These are phyloP conservation scores for Botrytis aclada DNA, from an alignment of 2,329 filamentous ascomycete species.

Conservation along the genomic window DNA sequence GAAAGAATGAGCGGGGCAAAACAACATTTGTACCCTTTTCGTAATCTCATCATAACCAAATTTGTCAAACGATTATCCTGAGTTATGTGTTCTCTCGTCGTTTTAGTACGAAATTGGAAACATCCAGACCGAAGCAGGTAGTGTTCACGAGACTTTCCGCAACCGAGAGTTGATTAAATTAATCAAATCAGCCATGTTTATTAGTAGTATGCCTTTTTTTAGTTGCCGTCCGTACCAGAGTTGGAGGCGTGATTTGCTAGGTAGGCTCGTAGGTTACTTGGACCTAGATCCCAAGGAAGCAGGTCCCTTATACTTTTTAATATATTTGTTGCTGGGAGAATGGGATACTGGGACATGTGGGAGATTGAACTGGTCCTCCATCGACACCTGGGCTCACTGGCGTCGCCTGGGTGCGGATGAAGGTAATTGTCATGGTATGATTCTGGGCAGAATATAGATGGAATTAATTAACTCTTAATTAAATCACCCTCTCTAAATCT, in stretches of 20 bases:
- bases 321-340: slow-evolving; percentile 1
- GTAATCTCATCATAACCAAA: neutral
- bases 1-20: slow-evolving; percentile 1
- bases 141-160: slow-evolving; percentile 6
- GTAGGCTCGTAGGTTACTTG: neutral
- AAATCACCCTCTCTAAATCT: neutral
- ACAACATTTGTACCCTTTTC: neutral
- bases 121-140: neutral
- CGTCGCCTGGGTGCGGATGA: neutral
- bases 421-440: slow-evolving; percentile 1
- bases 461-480: slow-evolving; percentile 2
- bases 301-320: neutral
- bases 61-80: neutral
- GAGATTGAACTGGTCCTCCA: slow-evolving; percentile 1
- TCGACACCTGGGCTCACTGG: neutral
- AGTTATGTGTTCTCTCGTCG: neutral
- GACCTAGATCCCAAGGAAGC: slow-evolving; percentile 1
- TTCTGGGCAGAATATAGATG: neutral
- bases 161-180: slow-evolving; percentile 2
- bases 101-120: neutral
- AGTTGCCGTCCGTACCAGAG: slow-evolving; percentile 7
- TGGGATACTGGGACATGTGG: neutral
- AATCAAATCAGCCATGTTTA: neutral
- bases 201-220: neutral
- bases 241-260: neutral